A percentile compares a stretch with the other conserved stretches of the same genome.
These are phyloP conservation scores for Ustulina deusta DNA, from an alignment of 2,329 filamentous ascomycete species.

Conservation along the genomic window DNA sequence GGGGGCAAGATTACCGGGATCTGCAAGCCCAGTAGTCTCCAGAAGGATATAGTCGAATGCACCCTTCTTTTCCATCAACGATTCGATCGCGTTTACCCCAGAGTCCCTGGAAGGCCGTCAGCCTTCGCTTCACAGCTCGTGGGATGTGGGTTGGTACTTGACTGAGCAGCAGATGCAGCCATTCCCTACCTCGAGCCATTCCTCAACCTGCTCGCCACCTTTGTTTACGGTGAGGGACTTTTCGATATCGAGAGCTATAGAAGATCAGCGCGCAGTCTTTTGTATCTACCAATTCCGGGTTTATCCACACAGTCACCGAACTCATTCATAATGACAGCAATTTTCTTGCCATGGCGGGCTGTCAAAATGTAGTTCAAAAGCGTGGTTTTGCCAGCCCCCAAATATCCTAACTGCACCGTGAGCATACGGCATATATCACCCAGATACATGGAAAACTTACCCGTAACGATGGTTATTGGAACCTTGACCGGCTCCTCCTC, in stretches of 20 bases:
- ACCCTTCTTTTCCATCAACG: slow-evolving; percentile 92
- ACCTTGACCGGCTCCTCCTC: slow-evolving; percentile 73
- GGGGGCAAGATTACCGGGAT: slow-evolving; percentile 94
- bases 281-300: background rate
- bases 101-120: slow-evolving; percentile 72
- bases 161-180: slow-evolving; percentile 98
- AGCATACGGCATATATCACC: slow-evolving; percentile 19
- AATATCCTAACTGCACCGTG: slow-evolving; percentile 73
- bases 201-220: slow-evolving; percentile 83
- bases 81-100: slow-evolving; percentile 94
- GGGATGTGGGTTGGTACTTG: slow-evolving; percentile 67
- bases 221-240: slow-evolving; percentile 93
- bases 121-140: slow-evolving; percentile 16
- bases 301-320: slow-evolving; percentile 80
- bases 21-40: slow-evolving; percentile 94
- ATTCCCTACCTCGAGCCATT: slow-evolving; percentile 96
- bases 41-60: slow-evolving; percentile 97
- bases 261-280: slow-evolving; percentile 29
- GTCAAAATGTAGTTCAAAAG: slow-evolving; percentile 95
- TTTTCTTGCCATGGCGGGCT: slow-evolving; percentile 95
- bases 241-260: slow-evolving; percentile 87
- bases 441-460: slow-evolving; percentile 55
- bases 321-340: slow-evolving; percentile 97
- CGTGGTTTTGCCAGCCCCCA: slow-evolving; percentile 96
- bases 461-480: slow-evolving; percentile 87